phyloP scores from a whole-genome alignment of 805 yeast species.

The Torulaspora delbrueckii region DNA sequence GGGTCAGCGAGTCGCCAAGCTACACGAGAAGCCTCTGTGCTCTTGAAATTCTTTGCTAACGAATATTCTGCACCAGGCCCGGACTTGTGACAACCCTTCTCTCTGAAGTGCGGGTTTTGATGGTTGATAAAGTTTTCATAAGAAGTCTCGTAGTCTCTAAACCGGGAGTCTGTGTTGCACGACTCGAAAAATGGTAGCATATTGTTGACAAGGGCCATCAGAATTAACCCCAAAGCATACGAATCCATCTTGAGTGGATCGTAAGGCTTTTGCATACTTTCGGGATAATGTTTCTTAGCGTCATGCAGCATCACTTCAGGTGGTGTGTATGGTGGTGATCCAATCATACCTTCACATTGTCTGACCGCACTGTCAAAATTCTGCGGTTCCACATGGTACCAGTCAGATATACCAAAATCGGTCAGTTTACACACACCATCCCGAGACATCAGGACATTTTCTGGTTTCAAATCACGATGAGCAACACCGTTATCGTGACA shows the following conservation, averaged over 20 bases:
- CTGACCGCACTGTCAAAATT: constrained; percentile 42
- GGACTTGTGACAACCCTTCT: constrained; percentile 39
- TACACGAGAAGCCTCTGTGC: constrained; percentile 58
- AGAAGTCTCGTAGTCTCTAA: constrained; percentile 50
- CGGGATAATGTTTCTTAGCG: constrained; percentile 33
- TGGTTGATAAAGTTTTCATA: constrained; percentile 38
- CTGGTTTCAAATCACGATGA: constrained; percentile 73
- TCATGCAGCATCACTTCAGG: constrained; percentile 62
- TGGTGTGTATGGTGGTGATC: constrained; percentile 77
- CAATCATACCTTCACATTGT: constrained; percentile 48
- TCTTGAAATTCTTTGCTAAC: constrained; percentile 57
- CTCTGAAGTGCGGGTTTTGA: constrained; percentile 47
- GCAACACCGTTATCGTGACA: constrained; percentile 63
- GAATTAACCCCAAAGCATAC: constrained; percentile 68
- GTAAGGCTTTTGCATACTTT: constrained; percentile 37
- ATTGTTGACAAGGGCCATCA: constrained; percentile 55
- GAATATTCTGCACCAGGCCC: constrained; percentile 73
- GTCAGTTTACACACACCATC: constrained; percentile 63
- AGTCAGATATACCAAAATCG: constrained; percentile 72
- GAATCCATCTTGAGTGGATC: constrained; percentile 65
- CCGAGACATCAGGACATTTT: constrained; percentile 55
- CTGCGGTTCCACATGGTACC: constrained; percentile 51
- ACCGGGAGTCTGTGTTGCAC: constrained; percentile 43
- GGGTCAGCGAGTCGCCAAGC: constrained; percentile 77
- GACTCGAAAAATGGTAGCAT: constrained; percentile 59